These are phyloP conservation scores for Hygrophorus pudorinus DNA, from an alignment of 768 basidiomycete species.

Conservation along the genomic window DNA sequence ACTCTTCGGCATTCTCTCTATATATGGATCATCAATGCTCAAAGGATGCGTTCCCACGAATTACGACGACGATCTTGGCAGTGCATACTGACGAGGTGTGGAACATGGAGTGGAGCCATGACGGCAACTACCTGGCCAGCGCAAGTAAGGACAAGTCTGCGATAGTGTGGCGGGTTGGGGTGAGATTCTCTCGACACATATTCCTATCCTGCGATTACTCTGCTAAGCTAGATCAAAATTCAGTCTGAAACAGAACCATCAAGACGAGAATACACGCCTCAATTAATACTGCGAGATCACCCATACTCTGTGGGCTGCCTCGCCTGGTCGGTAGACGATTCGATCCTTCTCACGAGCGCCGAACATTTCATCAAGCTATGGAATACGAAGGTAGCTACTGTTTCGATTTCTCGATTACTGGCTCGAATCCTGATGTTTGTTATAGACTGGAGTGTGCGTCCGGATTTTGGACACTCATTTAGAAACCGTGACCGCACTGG, in stretches of 20 bases:
- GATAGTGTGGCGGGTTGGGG: constrained; percentile 83
- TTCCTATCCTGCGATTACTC: constrained; percentile 5
- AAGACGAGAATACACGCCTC: constrained; percentile 48
- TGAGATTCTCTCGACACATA: constrained; percentile 25
- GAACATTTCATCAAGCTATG: constrained; percentile 82
- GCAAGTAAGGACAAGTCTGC: constrained; percentile 81
- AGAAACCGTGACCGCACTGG: constrained; percentile 78
- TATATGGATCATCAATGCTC: constrained; percentile 83
- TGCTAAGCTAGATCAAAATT: neutral
- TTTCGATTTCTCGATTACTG: neutral
- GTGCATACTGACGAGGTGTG: constrained; percentile 93
- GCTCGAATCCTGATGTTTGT: constrained; percentile 6
- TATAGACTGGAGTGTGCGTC: constrained; percentile 65
- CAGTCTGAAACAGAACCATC: constrained; percentile 40
- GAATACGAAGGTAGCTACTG: constrained; percentile 66
- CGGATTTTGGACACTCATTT: constrained; percentile 59
- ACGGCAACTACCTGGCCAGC: constrained; percentile 75
- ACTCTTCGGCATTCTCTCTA: constrained; percentile 58
- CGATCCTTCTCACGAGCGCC: constrained; percentile 71
- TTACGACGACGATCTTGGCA: constrained; percentile 76
- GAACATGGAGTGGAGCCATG: constrained; percentile 92
- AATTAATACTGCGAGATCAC: constrained; percentile 65
- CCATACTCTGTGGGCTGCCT: constrained; percentile 68
- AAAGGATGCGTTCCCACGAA: constrained; percentile 70
- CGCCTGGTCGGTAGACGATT: constrained; percentile 90